Evolutionary conservation across 225 moss, liverwort and hornwort genomes (phyloP).

Genomic region (Rhytidiadelphus loreus): DNA sequence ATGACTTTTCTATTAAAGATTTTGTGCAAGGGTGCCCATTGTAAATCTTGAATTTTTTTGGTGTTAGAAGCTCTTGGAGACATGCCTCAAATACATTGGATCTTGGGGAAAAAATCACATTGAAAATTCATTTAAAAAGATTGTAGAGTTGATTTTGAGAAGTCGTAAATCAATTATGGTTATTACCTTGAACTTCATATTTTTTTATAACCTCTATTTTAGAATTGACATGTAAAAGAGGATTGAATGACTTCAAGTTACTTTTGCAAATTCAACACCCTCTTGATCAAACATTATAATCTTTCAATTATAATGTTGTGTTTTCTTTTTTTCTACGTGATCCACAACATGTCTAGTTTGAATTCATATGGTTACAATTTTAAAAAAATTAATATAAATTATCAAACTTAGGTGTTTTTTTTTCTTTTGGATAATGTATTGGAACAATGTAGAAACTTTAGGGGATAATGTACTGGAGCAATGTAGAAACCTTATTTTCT

Average conservation of each 20-base stretch:
- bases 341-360: not conserved
- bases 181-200: not conserved
- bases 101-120: not conserved
- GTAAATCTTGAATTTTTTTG: too few species aligned
- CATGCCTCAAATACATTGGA: rapidly evolving
- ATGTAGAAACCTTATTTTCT: conserved; percentile 44
- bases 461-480: rapidly evolving
- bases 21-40: not conserved
- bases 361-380: not conserved
- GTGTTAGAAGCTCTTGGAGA: not conserved
- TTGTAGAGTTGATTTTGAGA: not conserved
- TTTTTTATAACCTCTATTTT: not conserved
- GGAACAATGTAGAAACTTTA: not conserved
- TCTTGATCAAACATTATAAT: not conserved
- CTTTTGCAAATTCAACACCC: not conserved
- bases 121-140: not conserved
- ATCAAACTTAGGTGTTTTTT: rapidly evolving
- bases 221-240: not conserved
- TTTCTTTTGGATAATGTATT: too few species aligned
- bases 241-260: not conserved
- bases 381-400: too few species aligned
- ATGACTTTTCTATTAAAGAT: not conserved
- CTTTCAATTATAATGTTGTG: not conserved
- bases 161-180: not conserved
- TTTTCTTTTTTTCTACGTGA: not conserved